phyloP scores from a whole-genome alignment of 208 protist species.

The Acanthamoeba lenticulata region DNA sequence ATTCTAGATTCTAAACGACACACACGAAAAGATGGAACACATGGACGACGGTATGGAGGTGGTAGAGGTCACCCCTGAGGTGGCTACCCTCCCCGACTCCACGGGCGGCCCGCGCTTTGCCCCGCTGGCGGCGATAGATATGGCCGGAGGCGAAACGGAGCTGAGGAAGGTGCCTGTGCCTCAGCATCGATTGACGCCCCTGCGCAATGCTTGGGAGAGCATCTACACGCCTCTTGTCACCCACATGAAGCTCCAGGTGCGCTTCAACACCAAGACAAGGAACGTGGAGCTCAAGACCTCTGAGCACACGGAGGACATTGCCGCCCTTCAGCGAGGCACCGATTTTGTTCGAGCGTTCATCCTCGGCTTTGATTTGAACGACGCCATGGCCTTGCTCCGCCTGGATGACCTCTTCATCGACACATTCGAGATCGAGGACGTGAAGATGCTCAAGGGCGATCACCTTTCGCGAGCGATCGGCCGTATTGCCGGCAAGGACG shows the following conservation, averaged over 20 bases:
- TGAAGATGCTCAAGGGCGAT: slow-evolving; percentile 93
- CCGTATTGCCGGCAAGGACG: slow-evolving; percentile 98
- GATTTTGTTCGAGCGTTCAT: slow-evolving; percentile 99
- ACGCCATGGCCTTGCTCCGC: slow-evolving; percentile 98
- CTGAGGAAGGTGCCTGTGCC: slow-evolving; percentile 90
- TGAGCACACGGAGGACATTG: slow-evolving; percentile 87
- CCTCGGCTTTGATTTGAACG: slow-evolving; percentile 94
- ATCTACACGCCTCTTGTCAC: slow-evolving; percentile 99
- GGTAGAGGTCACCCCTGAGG: neutral
- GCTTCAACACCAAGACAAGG: slow-evolving; percentile 97
- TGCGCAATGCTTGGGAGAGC: slow-evolving; percentile 98
- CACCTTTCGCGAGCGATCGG: slow-evolving; percentile 97
- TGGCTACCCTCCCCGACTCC: neutral
- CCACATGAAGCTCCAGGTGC: slow-evolving; percentile 98
- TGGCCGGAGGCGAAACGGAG: slow-evolving; percentile 73
- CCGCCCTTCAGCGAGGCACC: slow-evolving; percentile 95
- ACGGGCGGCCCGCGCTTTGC: neutral
- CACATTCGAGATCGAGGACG: slow-evolving; percentile 98
- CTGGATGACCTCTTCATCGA: slow-evolving; percentile 99
- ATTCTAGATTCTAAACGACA: neutral
- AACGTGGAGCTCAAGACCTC: slow-evolving; percentile 95
- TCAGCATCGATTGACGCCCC: slow-evolving; percentile 95
- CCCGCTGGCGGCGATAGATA: neutral
- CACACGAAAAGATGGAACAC: neutral
- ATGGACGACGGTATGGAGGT: slow-evolving; percentile 8